Evolutionary conservation across 371 early-diverging fungal species (phyloP), one percentile per base, ranked within the genome.

Genomic region (Apophysomyces ossiformis): DNA sequence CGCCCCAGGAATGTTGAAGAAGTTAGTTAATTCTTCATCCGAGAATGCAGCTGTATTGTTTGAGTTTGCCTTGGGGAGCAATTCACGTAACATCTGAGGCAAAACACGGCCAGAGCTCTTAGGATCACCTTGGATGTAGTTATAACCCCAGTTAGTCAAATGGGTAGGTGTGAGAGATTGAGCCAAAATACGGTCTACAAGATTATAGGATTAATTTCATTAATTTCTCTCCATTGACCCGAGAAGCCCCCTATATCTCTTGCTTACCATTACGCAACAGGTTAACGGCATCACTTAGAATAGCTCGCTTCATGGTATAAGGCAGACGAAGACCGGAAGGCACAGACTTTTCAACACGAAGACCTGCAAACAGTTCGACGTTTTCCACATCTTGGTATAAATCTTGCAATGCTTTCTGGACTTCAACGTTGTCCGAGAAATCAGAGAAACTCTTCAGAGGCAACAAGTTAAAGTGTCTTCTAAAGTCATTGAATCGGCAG

Each of bases 211-310:
- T 35, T 7, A 26, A 16, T 36, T 11, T 39, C 0, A 8, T 43
- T 44, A 0, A 1, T 26, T 26, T 26, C 32, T 26, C 32, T 26
- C 32, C 32, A 26, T 2, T 1, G 2, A 2, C 32, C 32, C 32
- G 3, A 26, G 32, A 26, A 26, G 56, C 21, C 43, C n/a, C 12
- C 37, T 9, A 36, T 43, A 65, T 32, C 8, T 3, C 8, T 65
- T 45, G 62, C 46, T 66, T 77, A 78, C 85, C 86, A 56, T 86
- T 86, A 41, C 81, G 68, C 18, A 85, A 36, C 11, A 86, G 64
- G 37, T 86, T 86, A n/a, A 77, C 67, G 35, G 85, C 86, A 69
- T 86, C 85, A 37, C 79, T 71, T 0, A 86, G 61, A 58, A 86
- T 85, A 9, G 80, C 82, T 32, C 85, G 71, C 2, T 76, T 74